phyloP scores from a whole-genome alignment of 306 rosid genomes.

The Fragaria vesca region DNA sequence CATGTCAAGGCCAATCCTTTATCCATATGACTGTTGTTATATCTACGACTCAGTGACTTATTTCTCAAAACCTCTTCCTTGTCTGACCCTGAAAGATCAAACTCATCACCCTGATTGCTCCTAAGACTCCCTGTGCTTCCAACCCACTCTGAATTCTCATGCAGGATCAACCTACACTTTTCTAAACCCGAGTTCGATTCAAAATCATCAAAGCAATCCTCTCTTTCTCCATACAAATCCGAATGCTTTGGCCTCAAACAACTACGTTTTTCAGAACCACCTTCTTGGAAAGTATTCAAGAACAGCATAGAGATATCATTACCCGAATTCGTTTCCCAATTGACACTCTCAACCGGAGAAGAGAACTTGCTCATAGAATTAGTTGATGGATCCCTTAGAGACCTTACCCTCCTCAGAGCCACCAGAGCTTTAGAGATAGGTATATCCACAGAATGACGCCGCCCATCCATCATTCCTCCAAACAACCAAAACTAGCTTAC shows the following conservation, averaged over 20 bases:
- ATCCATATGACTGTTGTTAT: conserved; percentile 37
- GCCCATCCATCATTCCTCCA: conserved; percentile 60
- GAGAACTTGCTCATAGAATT: conserved; percentile 62
- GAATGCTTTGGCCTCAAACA: conserved; percentile 30
- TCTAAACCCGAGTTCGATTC: conserved; percentile 28
- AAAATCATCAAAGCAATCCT: conserved; percentile 34
- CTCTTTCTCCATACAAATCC: conserved; percentile 29
- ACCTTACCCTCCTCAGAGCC: conserved; percentile 81
- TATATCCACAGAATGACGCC: conserved; percentile 83
- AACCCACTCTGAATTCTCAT: conserved; percentile 25
- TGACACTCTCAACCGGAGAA: conserved; percentile 51
- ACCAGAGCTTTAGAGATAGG: conserved; percentile 78
- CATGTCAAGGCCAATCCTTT: conserved; percentile 41
- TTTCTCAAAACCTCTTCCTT: conserved; percentile 20
- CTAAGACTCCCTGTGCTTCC: conserved; percentile 10
- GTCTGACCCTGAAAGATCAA: conserved; percentile 24
- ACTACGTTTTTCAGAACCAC: conserved; percentile 33
- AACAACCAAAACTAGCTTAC: not conserved
- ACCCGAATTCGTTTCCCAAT: conserved; percentile 66
- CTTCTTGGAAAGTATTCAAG: conserved; percentile 35
- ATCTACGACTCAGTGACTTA: conserved; percentile 42
- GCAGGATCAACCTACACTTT: conserved; percentile 35
- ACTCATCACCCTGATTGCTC: conserved; percentile 33
- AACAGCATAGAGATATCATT: conserved; percentile 56
- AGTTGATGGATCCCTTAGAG: conserved; percentile 87